Evolutionary conservation across 2,329 filamentous ascomycete genomes (phyloP), one percentile per base, ranked within the genome.

Genomic region (Fusarium beomiforme): DNA sequence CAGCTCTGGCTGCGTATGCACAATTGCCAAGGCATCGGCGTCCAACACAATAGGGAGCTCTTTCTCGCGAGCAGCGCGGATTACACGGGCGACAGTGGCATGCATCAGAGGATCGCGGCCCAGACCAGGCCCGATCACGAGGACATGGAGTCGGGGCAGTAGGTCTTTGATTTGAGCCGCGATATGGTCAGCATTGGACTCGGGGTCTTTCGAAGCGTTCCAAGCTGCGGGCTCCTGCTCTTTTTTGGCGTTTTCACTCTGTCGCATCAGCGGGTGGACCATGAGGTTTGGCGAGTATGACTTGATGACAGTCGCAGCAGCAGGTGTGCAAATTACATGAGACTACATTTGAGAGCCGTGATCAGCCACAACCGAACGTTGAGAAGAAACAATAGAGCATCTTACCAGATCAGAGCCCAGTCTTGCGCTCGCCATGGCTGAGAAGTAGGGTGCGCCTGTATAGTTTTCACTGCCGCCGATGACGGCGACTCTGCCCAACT

Each of bases 251-350:
- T 79, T 63, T 14, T 81, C 78, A 47, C 90, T 89, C 81, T 96
- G 93, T 33, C 94, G 92, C 90, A 99, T 95, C 73, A 98, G 89
- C 2, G 96, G 96, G 81, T 98, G 96, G 14, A 99, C 96, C 95
- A 99, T 99, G 31, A 99, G 87, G 80, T 98, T 98, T 5, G 96
- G 96, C 23, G 95, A 98, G 84, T 98, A 99, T 7, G 94, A 93
- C 85, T 99, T 99, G 83, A 99, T 97, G 39, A 98, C 95, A 77
- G 89, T 87, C 49, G 88, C 94, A 5, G 96, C 96, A 59, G 89
- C 92, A 13, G 93, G 94, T 66, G 97, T 97, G 85, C 96, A 99
- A 78, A 99, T 97, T 69, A 99, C 92, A 83, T 98, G 95, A 71
- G 92, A 94, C 94, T 94, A 23, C 11, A 44, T 37, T 14, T 17